A percentile compares a stretch with the other conserved stretches of the same genome.
phyloP scores from a whole-genome alignment of 2,329 filamentous ascomycete species.

The Alternaria atra region DNA sequence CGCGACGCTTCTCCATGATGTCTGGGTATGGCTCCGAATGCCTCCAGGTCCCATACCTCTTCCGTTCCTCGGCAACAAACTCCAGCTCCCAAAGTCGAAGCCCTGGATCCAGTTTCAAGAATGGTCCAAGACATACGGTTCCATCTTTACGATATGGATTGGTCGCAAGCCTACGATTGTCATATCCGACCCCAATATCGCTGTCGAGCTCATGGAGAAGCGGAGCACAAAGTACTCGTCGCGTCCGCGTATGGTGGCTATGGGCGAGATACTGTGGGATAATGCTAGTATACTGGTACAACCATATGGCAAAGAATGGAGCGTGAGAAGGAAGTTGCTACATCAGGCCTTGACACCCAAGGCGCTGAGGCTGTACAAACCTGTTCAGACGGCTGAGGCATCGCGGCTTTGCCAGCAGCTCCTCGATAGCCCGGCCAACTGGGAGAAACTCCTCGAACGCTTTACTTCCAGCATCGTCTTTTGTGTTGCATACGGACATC shows the following conservation, averaged over 20 bases:
- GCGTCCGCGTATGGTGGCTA: constrained; percentile 56
- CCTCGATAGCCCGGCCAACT: constrained; percentile 51
- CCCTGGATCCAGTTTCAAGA: constrained; percentile 53
- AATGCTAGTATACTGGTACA: constrained; percentile 59
- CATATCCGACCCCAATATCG: constrained; percentile 56
- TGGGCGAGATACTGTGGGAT: constrained; percentile 57
- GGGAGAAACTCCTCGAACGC: constrained; percentile 58
- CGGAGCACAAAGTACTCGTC: constrained; percentile 57
- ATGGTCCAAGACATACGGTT: constrained; percentile 57
- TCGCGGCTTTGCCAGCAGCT: constrained; percentile 56
- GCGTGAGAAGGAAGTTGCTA: constrained; percentile 49
- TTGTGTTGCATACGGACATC: constrained; percentile 61
- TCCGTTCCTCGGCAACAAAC: constrained; percentile 55
- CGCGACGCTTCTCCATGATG: constrained; percentile 37
- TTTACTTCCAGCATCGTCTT: constrained; percentile 62
- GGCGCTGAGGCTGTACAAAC: constrained; percentile 57
- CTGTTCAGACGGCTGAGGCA: constrained; percentile 61
- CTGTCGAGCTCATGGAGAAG: constrained; percentile 58
- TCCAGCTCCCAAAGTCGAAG: constrained; percentile 42
- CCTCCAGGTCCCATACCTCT: constrained; percentile 59
- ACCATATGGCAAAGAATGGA: constrained; percentile 60
- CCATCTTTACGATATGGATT: constrained; percentile 61
- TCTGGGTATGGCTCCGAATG: constrained; percentile 50
- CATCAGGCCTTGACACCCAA: constrained; percentile 57
- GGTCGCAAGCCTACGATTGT: constrained; percentile 57